phyloP scores from a whole-genome alignment of 495 filamentous ascomycete species.

The Mytilinidion resinicola region DNA sequence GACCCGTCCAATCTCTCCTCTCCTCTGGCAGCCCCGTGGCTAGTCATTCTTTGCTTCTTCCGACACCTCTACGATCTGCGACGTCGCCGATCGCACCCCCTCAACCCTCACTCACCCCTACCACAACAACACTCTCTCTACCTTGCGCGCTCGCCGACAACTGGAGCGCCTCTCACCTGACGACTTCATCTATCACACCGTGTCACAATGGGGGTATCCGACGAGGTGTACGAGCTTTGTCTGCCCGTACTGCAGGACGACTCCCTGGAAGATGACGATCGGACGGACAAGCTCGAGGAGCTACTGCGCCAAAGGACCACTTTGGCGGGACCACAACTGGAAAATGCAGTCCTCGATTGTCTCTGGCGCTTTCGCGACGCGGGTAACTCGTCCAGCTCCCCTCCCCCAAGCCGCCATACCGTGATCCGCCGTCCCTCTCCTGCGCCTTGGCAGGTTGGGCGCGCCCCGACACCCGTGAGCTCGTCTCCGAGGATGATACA shows the following conservation, averaged over 20 bases:
- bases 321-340: slow-evolving; percentile 68
- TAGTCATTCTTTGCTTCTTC: neutral
- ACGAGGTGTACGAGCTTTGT: slow-evolving; percentile 85
- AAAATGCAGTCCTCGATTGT: slow-evolving; percentile 85
- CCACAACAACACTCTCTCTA: neutral
- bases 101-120: neutral
- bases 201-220: slow-evolving; percentile 68
- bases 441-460: slow-evolving; percentile 79
- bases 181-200: neutral
- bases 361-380: slow-evolving; percentile 87
- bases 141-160: neutral
- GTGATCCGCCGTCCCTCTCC: slow-evolving; percentile 87
- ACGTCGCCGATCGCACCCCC: neutral
- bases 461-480: slow-evolving; percentile 71
- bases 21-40: neutral
- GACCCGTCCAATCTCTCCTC: no score
- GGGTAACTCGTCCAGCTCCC: slow-evolving; percentile 63
- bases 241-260: slow-evolving; percentile 81
- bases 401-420: slow-evolving; percentile 77
- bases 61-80: neutral
- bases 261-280: slow-evolving; percentile 85
- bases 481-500: slow-evolving; percentile 67
- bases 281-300: slow-evolving; percentile 85
- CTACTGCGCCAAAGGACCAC: slow-evolving; percentile 72
- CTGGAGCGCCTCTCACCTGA: neutral